phyloP scores from a whole-genome alignment of 805 yeast species.

The Zygosaccharomyces bailii region DNA sequence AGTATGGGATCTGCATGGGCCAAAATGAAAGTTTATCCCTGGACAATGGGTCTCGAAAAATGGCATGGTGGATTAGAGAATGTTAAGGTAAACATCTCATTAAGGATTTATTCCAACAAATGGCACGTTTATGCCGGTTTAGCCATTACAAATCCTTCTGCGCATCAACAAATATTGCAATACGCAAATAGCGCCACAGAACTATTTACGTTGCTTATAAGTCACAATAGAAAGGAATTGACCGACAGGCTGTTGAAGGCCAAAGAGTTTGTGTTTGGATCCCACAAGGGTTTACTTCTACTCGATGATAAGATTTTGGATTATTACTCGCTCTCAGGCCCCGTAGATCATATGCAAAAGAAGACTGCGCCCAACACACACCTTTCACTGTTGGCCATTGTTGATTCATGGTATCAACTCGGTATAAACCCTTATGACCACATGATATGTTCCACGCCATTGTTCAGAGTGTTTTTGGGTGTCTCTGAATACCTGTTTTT shows the following conservation, averaged over 20 bases:
- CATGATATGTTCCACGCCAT: slow-evolving; percentile 92
- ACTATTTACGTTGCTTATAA: slow-evolving; percentile 77
- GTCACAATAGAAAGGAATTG: slow-evolving; percentile 58
- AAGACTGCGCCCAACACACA: slow-evolving; percentile 71
- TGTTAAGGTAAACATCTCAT: slow-evolving; percentile 89
- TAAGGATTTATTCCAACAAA: slow-evolving; percentile 86
- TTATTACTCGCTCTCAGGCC: slow-evolving; percentile 69
- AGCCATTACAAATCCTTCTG: slow-evolving; percentile 93
- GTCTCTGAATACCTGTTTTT: slow-evolving; percentile 90
- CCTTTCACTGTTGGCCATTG: slow-evolving; percentile 81
- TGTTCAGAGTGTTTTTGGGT: slow-evolving; percentile 88
- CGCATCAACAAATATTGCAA: slow-evolving; percentile 86
- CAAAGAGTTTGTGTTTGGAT: slow-evolving; percentile 71
- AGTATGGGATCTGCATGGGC: slow-evolving; percentile 98
- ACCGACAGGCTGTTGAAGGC: slow-evolving; percentile 59
- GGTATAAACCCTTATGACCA: slow-evolving; percentile 93
- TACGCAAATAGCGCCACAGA: slow-evolving; percentile 83
- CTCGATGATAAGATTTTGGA: slow-evolving; percentile 78
- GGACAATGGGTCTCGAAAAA: slow-evolving; percentile 52
- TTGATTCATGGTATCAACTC: slow-evolving; percentile 85
- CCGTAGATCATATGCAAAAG: slow-evolving; percentile 37
- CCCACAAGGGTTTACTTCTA: slow-evolving; percentile 53
- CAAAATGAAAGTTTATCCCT: slow-evolving; percentile 77
- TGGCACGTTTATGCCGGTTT: slow-evolving; percentile 99
- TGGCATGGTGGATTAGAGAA: slow-evolving; percentile 96